Conservation (phyloP, 163 green algal species). For the Chloromonas sp. region DNA sequence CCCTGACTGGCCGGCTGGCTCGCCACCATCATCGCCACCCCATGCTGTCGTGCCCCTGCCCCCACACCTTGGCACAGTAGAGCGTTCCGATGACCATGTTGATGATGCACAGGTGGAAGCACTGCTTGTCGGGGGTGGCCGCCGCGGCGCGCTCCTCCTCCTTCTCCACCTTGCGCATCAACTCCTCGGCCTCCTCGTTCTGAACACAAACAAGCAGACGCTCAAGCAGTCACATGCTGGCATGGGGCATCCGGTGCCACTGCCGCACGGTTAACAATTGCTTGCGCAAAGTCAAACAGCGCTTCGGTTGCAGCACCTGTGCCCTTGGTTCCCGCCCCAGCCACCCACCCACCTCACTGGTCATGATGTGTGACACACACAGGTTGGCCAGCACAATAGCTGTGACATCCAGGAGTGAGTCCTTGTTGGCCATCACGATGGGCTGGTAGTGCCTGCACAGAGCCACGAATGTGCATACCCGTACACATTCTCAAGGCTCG, state of each 20-base stretch:
- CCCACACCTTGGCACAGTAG: slow-evolving; percentile 65
- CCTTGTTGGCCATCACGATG: slow-evolving; percentile 60
- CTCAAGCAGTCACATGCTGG: not conserved
- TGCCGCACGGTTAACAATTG: not conserved
- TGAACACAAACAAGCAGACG: slow-evolving; percentile 20
- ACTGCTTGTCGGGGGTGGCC: slow-evolving; percentile 34
- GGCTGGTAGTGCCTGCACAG: slow-evolving; percentile 67
- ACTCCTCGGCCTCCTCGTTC: slow-evolving; percentile 84
- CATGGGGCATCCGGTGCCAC: not conserved
- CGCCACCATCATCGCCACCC: too few relatives aligned
- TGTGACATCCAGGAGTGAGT: slow-evolving; percentile 63
- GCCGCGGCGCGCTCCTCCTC: slow-evolving; percentile 56
- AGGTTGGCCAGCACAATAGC: slow-evolving; percentile 87
- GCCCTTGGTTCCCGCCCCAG: too few relatives aligned
- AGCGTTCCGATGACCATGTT: slow-evolving; percentile 87
- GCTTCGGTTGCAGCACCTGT: too few relatives aligned
- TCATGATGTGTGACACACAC: slow-evolving; percentile 87
- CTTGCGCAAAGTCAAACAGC: too few relatives aligned
- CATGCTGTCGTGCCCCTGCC: too few relatives aligned
- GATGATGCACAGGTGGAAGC: slow-evolving; percentile 83
- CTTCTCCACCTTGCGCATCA: slow-evolving; percentile 80
- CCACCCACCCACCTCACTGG: slow-evolving; percentile 42
- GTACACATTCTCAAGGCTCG: not conserved
- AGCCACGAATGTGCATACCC: not conserved
- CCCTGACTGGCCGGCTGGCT: too few relatives aligned